phyloP scores from a whole-genome alignment of 306 rosid genomes.

The Aeschynomene evenia region DNA sequence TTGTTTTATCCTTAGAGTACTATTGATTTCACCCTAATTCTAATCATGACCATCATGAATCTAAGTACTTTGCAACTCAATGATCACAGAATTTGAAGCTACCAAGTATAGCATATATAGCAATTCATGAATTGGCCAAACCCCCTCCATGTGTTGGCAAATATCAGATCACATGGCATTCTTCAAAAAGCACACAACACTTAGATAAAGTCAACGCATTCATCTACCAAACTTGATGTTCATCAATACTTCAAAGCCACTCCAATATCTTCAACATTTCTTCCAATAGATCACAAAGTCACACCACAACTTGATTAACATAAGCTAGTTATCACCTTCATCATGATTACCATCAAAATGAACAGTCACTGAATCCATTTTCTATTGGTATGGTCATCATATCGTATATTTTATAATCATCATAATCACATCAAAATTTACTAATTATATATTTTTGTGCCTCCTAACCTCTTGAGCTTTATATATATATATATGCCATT shows the following conservation, averaged over 20 bases:
- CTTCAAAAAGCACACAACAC: neutral
- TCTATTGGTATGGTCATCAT: conserved; percentile 13
- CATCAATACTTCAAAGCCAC: neutral
- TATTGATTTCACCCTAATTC: neutral
- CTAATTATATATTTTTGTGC: neutral
- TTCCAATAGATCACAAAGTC: conserved; percentile 1
- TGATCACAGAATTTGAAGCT: neutral
- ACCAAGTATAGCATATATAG: too few species aligned
- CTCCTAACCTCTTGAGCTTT: neutral
- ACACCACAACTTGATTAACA: neutral
- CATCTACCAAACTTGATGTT: neutral
- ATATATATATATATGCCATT: neutral
- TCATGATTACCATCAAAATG: conserved; percentile 27
- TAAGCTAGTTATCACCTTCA: neutral
- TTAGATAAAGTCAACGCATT: neutral
- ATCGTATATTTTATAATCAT: neutral
- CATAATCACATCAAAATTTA: neutral
- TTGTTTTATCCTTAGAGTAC: neutral
- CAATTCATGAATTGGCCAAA: neutral
- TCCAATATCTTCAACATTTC: neutral
- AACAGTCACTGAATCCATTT: neutral
- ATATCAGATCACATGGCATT: conserved; percentile 24
- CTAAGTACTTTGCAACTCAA: neutral
- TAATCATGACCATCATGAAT: neutral
- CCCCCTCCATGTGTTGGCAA: neutral